These are phyloP conservation scores for Botrytis elliptica DNA, from an alignment of 2,329 filamentous ascomycete species.

Conservation along the genomic window DNA sequence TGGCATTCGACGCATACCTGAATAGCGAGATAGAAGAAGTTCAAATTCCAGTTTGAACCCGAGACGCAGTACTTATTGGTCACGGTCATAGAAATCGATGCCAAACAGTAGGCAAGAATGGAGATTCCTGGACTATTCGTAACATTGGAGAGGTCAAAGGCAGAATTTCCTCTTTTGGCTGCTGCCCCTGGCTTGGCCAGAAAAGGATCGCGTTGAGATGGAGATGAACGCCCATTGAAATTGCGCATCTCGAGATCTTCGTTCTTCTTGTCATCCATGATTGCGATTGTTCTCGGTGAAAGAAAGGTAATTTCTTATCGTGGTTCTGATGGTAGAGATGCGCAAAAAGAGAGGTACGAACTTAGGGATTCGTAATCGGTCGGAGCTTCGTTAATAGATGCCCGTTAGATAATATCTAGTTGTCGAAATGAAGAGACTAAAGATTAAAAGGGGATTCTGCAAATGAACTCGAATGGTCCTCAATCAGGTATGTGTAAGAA, in stretches of 20 bases:
- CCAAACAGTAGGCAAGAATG: conserved; percentile 85
- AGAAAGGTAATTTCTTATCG: conserved; percentile 20
- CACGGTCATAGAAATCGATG: conserved; percentile 99
- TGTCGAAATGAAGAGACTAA: not conserved
- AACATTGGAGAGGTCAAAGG: conserved; percentile 42
- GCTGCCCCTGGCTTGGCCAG: conserved; percentile 37
- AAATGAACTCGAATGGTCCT: not conserved
- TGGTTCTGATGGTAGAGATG: conserved; percentile 19
- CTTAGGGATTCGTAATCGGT: not conserved
- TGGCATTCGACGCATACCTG: conserved; percentile 62
- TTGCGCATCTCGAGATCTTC: conserved; percentile 55
- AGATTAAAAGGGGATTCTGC: not conserved
- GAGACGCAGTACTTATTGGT: conserved; percentile 99
- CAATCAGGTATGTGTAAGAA: not conserved
- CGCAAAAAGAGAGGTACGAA: conserved; percentile 26
- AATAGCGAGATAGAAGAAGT: conserved; percentile 89
- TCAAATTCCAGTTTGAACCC: conserved; percentile 87
- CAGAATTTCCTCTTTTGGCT: conserved; percentile 35
- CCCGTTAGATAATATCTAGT: conserved; percentile 6
- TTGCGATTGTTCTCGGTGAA: conserved; percentile 33
- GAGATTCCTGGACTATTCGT: conserved; percentile 77
- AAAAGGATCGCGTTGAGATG: conserved; percentile 42
- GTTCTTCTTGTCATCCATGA: conserved; percentile 88
- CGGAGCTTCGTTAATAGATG: conserved; percentile 3
- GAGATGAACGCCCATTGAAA: conserved; percentile 40